A percentile compares a stretch with the other conserved stretches of the same genome.
Conservation (phyloP, 2,329 filamentous ascomycete genomes). For the Colletotrichum cereale region DNA sequence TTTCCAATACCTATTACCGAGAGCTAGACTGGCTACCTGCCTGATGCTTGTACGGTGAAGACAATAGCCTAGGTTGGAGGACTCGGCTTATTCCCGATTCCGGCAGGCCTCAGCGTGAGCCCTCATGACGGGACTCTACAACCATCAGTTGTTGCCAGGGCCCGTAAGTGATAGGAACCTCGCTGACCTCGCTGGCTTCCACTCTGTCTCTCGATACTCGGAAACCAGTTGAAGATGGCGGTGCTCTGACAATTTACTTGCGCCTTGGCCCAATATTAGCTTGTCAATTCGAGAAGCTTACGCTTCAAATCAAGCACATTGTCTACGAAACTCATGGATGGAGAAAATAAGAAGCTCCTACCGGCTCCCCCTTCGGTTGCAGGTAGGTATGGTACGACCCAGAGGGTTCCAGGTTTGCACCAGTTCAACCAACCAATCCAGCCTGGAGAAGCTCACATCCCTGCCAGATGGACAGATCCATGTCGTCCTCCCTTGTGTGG, state of each 20-base stretch:
- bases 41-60: slow-evolving; percentile 8
- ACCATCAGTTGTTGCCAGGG: background rate
- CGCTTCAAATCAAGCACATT: too few relatives aligned
- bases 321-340: background rate
- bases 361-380: background rate
- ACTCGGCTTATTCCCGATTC: background rate
- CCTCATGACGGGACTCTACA: background rate
- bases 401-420: background rate
- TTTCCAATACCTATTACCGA: slow-evolving; percentile 16
- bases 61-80: background rate
- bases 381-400: background rate
- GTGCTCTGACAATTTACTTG: background rate
- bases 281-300: background rate
- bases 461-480: background rate
- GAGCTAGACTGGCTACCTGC: slow-evolving; percentile 12
- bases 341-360: background rate
- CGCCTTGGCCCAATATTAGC: background rate
- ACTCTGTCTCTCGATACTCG: background rate
- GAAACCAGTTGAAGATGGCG: background rate
- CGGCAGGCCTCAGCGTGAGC: background rate
- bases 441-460: background rate
- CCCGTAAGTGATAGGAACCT: background rate
- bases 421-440: background rate
- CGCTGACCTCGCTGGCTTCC: background rate
- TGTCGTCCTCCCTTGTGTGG: background rate